Evolutionary conservation across 2,329 filamentous ascomycete genomes (phyloP).

Genomic region (Camillea tinctor): DNA sequence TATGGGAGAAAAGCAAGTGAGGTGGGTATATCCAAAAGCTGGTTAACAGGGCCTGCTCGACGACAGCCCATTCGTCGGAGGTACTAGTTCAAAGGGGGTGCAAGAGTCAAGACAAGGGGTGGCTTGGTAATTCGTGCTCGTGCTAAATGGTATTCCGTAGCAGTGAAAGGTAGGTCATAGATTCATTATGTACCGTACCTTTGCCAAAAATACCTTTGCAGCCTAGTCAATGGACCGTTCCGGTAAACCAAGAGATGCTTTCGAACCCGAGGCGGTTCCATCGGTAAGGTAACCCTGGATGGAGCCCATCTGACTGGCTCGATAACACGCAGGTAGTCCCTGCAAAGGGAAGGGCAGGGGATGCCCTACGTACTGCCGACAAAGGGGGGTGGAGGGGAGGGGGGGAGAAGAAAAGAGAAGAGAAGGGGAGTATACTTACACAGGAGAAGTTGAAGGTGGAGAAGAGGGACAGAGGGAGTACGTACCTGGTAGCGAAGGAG

Average conservation of each 20-base stretch:
- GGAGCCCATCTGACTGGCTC: slow-evolving; percentile 24
- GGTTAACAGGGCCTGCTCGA: slow-evolving; percentile 15
- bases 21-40: slow-evolving; percentile 23
- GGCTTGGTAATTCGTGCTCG: background rate
- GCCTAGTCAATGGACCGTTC: slow-evolving; percentile 23
- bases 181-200: slow-evolving; percentile 13
- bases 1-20: slow-evolving; percentile 17
- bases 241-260: slow-evolving; percentile 32
- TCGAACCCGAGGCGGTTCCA: slow-evolving; percentile 31
- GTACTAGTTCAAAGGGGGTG: background rate
- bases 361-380: slow-evolving; percentile 2
- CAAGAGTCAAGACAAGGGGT: slow-evolving; percentile 12
- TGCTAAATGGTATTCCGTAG: background rate
- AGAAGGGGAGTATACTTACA: background rate
- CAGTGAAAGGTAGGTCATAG: background rate
- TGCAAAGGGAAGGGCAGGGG: slow-evolving; percentile 8
- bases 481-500: background rate
- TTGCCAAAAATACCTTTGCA: slow-evolving; percentile 23
- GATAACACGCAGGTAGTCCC: slow-evolving; percentile 19
- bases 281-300: slow-evolving; percentile 32
- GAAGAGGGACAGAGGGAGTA: background rate
- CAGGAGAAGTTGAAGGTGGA: background rate
- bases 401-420: background rate
- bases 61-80: slow-evolving; percentile 16
- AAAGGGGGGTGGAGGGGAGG: background rate